Conservation (phyloP, 1,284 basidiomycete species). For the Veloporphyrellus conicus region DNA sequence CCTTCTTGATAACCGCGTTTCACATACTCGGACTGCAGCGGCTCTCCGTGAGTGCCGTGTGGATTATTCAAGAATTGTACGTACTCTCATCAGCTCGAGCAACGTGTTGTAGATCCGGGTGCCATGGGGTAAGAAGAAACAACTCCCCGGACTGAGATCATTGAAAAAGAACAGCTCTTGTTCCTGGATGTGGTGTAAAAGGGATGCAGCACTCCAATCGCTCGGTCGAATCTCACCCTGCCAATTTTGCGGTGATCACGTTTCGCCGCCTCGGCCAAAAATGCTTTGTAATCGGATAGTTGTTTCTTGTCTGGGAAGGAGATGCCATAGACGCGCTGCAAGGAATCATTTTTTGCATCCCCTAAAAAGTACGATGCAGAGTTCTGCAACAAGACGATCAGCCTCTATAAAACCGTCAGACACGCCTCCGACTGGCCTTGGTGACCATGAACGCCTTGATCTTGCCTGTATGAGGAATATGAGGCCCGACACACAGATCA, state of each 20-base stretch:
- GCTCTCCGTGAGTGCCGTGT: slow-evolving; percentile 1
- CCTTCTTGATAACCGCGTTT: slow-evolving; percentile 87
- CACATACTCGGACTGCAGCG: slow-evolving; percentile 66
- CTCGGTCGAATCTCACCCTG: slow-evolving; percentile 45
- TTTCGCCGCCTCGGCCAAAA: slow-evolving; percentile 94
- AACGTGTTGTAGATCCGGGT: slow-evolving; percentile 96
- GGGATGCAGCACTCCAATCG: neutral
- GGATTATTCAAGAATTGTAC: slow-evolving; percentile 29
- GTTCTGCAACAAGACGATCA: slow-evolving; percentile 52
- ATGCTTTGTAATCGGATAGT: slow-evolving; percentile 92
- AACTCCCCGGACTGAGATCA: slow-evolving; percentile 90
- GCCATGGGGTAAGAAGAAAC: slow-evolving; percentile 97
- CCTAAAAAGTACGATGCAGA: slow-evolving; percentile 99
- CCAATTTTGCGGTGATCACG: slow-evolving; percentile 96
- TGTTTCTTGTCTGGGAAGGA: slow-evolving; percentile 99
- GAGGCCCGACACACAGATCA: slow-evolving; percentile 95
- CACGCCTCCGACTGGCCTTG: slow-evolving; percentile 52
- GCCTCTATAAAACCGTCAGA: neutral
- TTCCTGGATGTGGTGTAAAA: slow-evolving; percentile 47
- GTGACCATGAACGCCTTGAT: slow-evolving; percentile 97
- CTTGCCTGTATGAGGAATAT: slow-evolving; percentile 95
- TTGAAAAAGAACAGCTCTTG: slow-evolving; percentile 99
- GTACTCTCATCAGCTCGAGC: slow-evolving; percentile 82
- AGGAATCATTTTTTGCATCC: slow-evolving; percentile 88
- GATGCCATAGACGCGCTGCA: slow-evolving; percentile 97